Evolutionary conservation across 805 yeast species (phyloP).

Genomic region (Tetrapisispora phaffii): DNA sequence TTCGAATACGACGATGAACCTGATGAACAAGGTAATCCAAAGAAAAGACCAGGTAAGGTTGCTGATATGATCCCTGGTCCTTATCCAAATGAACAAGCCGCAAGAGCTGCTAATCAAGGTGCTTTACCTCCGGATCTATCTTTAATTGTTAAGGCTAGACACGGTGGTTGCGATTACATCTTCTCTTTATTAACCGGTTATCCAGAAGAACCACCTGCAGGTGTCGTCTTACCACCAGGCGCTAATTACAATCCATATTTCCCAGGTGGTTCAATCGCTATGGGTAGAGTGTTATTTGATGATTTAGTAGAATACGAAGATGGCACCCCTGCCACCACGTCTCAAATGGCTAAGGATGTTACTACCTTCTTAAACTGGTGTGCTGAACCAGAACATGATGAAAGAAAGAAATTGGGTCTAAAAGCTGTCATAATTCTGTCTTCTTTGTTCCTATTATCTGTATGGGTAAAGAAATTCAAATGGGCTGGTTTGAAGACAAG

Average conservation of each 20-base stretch:
- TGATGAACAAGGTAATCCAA: slow-evolving; percentile 96
- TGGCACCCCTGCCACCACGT: slow-evolving; percentile 96
- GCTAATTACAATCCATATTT: slow-evolving; percentile 98
- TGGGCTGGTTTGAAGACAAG: slow-evolving; percentile 95
- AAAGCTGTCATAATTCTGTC: slow-evolving; percentile 80
- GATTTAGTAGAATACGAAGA: slow-evolving; percentile 97
- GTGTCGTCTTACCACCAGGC: slow-evolving; percentile 87
- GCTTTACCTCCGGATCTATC: slow-evolving; percentile 98
- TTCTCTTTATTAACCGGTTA: slow-evolving; percentile 93
- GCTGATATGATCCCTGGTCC: slow-evolving; percentile 94
- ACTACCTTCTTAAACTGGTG: slow-evolving; percentile 95
- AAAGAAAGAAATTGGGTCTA: slow-evolving; percentile 91
- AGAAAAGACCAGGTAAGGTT: slow-evolving; percentile 95
- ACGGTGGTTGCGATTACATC: slow-evolving; percentile 94
- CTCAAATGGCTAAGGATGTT: slow-evolving; percentile 99
- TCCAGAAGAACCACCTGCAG: slow-evolving; percentile 98
- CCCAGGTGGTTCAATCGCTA: slow-evolving; percentile 99
- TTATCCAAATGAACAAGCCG: slow-evolving; percentile 96
- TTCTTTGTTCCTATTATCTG: slow-evolving; percentile 66
- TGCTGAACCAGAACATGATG: slow-evolving; percentile 96
- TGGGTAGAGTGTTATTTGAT: slow-evolving; percentile 97
- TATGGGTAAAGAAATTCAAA: slow-evolving; percentile 95
- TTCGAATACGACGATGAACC: slow-evolving; percentile 98
- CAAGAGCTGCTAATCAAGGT: slow-evolving; percentile 99
- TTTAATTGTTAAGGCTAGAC: slow-evolving; percentile 95